These are phyloP conservation scores for Hordeum vulgare DNA, from an alignment of 176 grass and related monocot genomes.

Conservation along the genomic window MorexV3_pseudomolecules_assembly NC_058524.1:323645492-323645991, in stretches of 20 bases:
- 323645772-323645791: background rate
- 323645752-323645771: background rate
- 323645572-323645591: slow-evolving; percentile 59
- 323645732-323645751: background rate
- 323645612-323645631: background rate
- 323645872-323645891: background rate
- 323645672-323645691: too few relatives aligned
- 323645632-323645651: background rate
- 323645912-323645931: too few relatives aligned
- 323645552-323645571: slow-evolving; percentile 43
- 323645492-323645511: background rate
- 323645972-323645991: too few relatives aligned
- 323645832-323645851: background rate
- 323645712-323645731: background rate
- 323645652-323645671: too few relatives aligned
- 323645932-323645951: background rate
- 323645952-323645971: background rate
- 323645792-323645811: background rate
- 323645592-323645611: background rate
- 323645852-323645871: background rate
- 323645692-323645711: background rate
- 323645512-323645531: background rate
- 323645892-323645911: background rate
- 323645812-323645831: background rate
- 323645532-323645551: slow-evolving; percentile 58